These are phyloP conservation scores for Amphirosellinia nigrospora DNA, from an alignment of 495 filamentous ascomycete genomes.

Conservation along the genomic window DNA sequence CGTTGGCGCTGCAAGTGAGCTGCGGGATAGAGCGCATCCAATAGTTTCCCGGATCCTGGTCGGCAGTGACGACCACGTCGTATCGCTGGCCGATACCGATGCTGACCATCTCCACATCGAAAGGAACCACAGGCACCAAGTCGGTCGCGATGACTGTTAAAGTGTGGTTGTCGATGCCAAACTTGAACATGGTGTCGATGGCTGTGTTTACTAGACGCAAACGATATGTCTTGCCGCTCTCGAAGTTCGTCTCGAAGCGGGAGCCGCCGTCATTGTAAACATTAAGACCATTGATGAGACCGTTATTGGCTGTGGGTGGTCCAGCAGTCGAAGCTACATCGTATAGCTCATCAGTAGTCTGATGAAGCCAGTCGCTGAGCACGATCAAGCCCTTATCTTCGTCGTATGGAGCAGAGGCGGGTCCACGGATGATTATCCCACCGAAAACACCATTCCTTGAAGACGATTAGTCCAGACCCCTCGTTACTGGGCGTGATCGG, in stretches of 20 bases:
- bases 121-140: conserved; percentile 57
- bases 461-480: neutral
- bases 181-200: conserved; percentile 54
- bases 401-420: conserved; percentile 57
- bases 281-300: conserved; percentile 60
- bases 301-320: conserved; percentile 51
- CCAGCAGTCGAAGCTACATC: conserved; percentile 40
- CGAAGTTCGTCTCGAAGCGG: conserved; percentile 50
- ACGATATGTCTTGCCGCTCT: conserved; percentile 52
- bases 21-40: conserved; percentile 69
- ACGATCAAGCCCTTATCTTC: conserved; percentile 56
- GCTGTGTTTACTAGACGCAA: conserved; percentile 63
- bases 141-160: conserved; percentile 56
- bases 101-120: conserved; percentile 47
- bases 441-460: conserved; percentile 54
- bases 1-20: conserved; percentile 52
- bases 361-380: conserved; percentile 57
- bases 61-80: conserved; percentile 66
- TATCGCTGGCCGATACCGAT: conserved; percentile 74
- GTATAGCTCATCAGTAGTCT: conserved; percentile 47
- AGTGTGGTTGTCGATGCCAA: conserved; percentile 58
- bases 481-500: neutral
- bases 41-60: conserved; percentile 57
- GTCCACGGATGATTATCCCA: conserved; percentile 55
- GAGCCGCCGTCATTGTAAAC: conserved; percentile 45